A percentile compares a stretch with the other conserved stretches of the same genome.
phyloP scores from a whole-genome alignment of 2,329 filamentous ascomycete species.

The Geosmithia putterillii region DNA sequence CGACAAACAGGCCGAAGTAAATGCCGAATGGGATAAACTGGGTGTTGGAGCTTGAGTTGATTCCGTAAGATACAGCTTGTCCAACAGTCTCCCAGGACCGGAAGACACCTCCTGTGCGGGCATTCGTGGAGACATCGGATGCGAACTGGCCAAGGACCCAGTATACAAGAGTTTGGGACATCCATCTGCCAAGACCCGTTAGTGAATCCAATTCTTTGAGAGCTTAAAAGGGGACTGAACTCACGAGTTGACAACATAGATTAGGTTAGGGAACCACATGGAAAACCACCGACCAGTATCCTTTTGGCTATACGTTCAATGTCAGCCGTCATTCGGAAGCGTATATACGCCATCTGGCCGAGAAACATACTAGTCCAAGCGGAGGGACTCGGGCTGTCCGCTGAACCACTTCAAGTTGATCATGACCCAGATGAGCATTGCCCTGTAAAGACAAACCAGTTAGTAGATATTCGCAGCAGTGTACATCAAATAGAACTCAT shows the following conservation, averaged over 20 bases:
- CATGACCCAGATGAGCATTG: background rate
- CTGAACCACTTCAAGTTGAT: background rate
- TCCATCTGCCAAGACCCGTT: background rate
- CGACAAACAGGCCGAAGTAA: background rate
- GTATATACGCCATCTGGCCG: background rate
- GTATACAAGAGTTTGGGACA: conserved; percentile 10
- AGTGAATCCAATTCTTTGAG: background rate
- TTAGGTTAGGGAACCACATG: background rate
- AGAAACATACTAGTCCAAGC: background rate
- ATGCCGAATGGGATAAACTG: background rate
- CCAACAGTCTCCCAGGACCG: conserved; percentile 14
- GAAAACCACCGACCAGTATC: background rate
- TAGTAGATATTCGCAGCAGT: background rate
- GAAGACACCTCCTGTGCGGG: conserved; percentile 15
- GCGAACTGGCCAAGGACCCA: conserved; percentile 23
- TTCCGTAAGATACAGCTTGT: conserved; percentile 16
- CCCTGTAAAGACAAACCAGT: background rate
- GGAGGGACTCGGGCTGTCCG: background rate
- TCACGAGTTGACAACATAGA: conserved; percentile 1
- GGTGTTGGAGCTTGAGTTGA: conserved; percentile 10
- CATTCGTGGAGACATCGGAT: conserved; percentile 16
- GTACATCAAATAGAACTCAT: too few relatives aligned
- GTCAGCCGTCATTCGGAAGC: background rate
- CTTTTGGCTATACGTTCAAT: background rate
- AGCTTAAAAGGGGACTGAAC: background rate